Base-by-base conservation (phyloP, 2,329 filamentous ascomycete species). In the Geoglossum cookeanum region DNA sequence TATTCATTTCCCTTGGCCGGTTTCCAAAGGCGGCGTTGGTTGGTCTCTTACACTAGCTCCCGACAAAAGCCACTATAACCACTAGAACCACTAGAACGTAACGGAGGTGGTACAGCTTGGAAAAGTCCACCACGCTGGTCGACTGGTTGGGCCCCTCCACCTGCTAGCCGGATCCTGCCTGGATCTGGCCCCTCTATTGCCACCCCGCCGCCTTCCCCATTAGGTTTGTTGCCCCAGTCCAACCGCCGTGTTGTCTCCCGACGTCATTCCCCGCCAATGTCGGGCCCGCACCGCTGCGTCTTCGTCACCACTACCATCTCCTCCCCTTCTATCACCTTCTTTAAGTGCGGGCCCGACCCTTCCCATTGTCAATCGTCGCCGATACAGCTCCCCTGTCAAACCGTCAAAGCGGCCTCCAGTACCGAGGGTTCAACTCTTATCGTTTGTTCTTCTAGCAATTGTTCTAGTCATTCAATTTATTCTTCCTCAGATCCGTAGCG, bases 181-280 rank as follows among this genome's bases (percentile, higher is more conserved):
- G 47, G 47, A n/a, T 22, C 11, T 49, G 47, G 5, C 47, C 47
- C 47, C 33, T 17, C 48, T 32, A 32, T n/a, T 32, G n/a, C 22
- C 44, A 17, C 5, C 47, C 15, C 47, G 22, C 7, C 35, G 35
- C 48, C 48, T 52, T 52, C 48, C 48, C n/a, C 3, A 52, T 52
- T 33, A 5, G 48, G 48, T 17, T 33, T 15, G 32, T 33, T 33
- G 27, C 48, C 48, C 48, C 29, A 33, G 29, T 32, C 48, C 22
- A 3, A 13, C 33, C 32, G 48, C 48, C n/a, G 32, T 22, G 27
- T 33, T 52, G 48, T 32, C 48, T 32, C 17, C 48, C 48, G 32
- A 52, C 48, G 48, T 52, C 48, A 52, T 29, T 52, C 48, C 48
- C 48, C 48, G 48, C 48, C 27, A 52, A 52, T 52, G 48, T 22